Conservation (phyloP, 106 monocot genomes). For the Iris macrosiphon region DNA sequence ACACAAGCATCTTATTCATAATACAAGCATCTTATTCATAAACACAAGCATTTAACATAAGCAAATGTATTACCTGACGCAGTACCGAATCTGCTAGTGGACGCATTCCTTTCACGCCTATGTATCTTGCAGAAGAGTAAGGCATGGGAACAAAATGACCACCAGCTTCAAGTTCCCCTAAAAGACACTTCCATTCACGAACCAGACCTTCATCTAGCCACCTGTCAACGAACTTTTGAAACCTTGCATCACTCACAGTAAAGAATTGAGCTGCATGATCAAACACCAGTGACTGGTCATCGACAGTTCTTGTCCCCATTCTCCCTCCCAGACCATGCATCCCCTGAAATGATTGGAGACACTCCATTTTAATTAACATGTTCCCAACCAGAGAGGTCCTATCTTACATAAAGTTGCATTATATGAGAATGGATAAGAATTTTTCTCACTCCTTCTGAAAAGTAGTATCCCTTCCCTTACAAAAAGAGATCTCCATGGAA, state of each 20-base stretch:
- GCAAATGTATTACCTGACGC: constrained; percentile 23
- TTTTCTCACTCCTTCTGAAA: no score
- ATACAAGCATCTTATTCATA: no score
- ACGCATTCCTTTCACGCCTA: constrained; percentile 82
- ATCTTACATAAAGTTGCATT: no score
- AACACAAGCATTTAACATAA: no score
- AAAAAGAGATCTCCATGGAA: no score
- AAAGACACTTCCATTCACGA: constrained; percentile 70
- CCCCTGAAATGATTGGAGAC: no score
- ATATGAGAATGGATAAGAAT: no score
- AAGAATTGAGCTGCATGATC: constrained; percentile 98
- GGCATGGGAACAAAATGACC: constrained; percentile 53
- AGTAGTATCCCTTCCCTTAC: no score
- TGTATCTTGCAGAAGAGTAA: constrained; percentile 42
- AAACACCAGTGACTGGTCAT: constrained; percentile 48
- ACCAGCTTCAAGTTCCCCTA: constrained; percentile 62
- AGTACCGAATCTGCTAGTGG: constrained; percentile 75
- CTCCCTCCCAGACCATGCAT: constrained; percentile 93
- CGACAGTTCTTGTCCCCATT: constrained; percentile 64
- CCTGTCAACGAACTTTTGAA: constrained; percentile 60
- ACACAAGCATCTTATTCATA: no score
- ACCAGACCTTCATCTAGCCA: constrained; percentile 65
- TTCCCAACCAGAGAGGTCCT: no score
- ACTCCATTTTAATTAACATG: no score
- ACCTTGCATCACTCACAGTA: constrained; percentile 63